These are phyloP conservation scores for Cadophora sp. DNA, from an alignment of 2,329 filamentous ascomycete genomes.

Conservation along the genomic window DNA sequence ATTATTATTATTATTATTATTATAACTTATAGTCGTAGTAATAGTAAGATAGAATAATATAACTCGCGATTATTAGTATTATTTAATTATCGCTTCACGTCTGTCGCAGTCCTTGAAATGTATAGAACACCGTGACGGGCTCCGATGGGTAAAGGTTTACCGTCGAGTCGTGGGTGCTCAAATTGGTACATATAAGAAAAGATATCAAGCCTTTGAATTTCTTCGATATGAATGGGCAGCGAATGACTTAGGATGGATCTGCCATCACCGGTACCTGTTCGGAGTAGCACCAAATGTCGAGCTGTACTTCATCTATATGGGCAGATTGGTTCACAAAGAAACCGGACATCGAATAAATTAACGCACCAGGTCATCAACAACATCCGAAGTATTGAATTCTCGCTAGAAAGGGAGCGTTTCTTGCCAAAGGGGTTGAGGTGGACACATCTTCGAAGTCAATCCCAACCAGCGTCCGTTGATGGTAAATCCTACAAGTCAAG, in stretches of 20 bases:
- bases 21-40: too few relatives aligned
- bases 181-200: not conserved
- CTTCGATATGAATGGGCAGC: not conserved
- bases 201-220: not conserved
- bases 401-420: too few relatives aligned
- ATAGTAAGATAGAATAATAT: too few relatives aligned
- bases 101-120: too few relatives aligned
- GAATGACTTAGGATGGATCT: not conserved
- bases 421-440: not conserved
- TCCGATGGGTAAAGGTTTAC: not conserved
- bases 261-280: not conserved
- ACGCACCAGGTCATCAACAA: too few relatives aligned
- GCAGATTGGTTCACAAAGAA: not conserved
- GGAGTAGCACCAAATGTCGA: not conserved
- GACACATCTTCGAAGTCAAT: not conserved
- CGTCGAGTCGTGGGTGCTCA: not conserved
- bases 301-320: not conserved
- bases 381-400: not conserved
- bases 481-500: not conserved
- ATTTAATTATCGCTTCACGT: too few relatives aligned
- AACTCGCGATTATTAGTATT: too few relatives aligned
- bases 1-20: too few relatives aligned
- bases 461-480: not conserved
- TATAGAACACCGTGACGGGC: too few relatives aligned
- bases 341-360: too few relatives aligned